These are phyloP conservation scores for Podospora pseudoanserina DNA, from an alignment of 495 filamentous ascomycete genomes.

Conservation along the genomic window DNA sequence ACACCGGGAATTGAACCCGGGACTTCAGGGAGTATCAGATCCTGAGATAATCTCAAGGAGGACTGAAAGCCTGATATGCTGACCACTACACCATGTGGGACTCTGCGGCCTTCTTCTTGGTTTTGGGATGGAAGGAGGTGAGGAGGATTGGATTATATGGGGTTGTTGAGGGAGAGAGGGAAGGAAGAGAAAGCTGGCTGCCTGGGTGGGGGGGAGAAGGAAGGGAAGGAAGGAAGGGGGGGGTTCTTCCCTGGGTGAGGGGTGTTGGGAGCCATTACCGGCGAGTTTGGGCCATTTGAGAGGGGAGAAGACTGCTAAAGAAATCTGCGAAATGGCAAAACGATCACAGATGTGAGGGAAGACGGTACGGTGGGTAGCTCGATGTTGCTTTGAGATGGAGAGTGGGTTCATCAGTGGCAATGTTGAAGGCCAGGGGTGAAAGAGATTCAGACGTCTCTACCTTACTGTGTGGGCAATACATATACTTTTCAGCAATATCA, in stretches of 20 bases:
- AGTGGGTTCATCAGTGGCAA: no score
- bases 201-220: neutral
- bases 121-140: neutral
- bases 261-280: neutral
- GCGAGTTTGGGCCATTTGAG: neutral
- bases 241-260: no score
- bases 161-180: neutral
- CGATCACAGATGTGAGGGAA: no score
- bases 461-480: no score
- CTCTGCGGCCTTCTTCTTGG: neutral
- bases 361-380: no score
- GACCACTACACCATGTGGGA: neutral
- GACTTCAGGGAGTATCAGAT: neutral
- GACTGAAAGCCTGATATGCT: neutral
- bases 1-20: neutral
- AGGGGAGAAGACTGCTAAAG: neutral
- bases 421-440: no score
- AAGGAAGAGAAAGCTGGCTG: neutral
- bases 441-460: no score
- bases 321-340: no score
- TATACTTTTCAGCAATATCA: no score
- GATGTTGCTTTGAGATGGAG: no score
- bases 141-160: neutral
- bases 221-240: neutral
- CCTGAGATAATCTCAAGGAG: neutral